These are phyloP conservation scores for Coniochaeta sp. DNA, from an alignment of 2,329 filamentous ascomycete genomes.

Conservation along the genomic window DNA sequence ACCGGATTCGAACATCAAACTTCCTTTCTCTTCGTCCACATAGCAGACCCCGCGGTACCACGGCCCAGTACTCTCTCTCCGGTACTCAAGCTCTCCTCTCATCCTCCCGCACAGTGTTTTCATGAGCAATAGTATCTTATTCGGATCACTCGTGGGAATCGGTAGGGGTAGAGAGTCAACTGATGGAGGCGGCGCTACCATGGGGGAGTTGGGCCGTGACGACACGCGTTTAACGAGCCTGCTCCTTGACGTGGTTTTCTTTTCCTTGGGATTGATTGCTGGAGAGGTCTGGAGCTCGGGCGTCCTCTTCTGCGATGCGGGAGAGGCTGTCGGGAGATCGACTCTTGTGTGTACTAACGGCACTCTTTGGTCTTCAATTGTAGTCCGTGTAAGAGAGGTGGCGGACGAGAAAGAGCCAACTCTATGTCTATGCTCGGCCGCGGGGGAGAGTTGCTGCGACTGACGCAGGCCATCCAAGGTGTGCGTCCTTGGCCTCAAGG, in stretches of 20 bases:
- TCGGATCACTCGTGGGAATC: conserved; percentile 59
- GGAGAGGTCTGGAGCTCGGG: conserved; percentile 27
- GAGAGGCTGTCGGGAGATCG: conserved; percentile 18
- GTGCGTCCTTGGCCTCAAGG: conserved; percentile 46
- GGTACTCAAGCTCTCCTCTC: conserved; percentile 71
- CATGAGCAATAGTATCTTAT: conserved; percentile 69
- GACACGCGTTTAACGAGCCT: conserved; percentile 49
- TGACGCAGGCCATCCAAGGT: conserved; percentile 51
- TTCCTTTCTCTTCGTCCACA: conserved; percentile 69
- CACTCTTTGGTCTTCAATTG: conserved; percentile 30
- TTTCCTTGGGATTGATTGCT: conserved; percentile 32
- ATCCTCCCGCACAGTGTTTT: conserved; percentile 70
- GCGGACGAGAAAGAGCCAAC: conserved; percentile 66
- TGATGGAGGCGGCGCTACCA: conserved; percentile 45
- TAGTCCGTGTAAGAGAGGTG: conserved; percentile 41
- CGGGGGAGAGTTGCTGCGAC: conserved; percentile 31
- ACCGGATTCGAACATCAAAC: conserved; percentile 67
- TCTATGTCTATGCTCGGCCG: conserved; percentile 49
- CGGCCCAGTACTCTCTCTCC: conserved; percentile 49
- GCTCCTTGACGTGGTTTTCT: conserved; percentile 33
- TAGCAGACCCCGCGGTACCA: conserved; percentile 71
- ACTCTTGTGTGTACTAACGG: conserved; percentile 29
- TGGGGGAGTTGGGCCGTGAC: conserved; percentile 52
- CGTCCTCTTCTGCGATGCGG: conserved; percentile 15
- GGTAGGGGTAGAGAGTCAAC: conserved; percentile 55